Conservation (phyloP, 1,139 yeast genomes). For the Sugiyamaella neomexicana region DNA sequence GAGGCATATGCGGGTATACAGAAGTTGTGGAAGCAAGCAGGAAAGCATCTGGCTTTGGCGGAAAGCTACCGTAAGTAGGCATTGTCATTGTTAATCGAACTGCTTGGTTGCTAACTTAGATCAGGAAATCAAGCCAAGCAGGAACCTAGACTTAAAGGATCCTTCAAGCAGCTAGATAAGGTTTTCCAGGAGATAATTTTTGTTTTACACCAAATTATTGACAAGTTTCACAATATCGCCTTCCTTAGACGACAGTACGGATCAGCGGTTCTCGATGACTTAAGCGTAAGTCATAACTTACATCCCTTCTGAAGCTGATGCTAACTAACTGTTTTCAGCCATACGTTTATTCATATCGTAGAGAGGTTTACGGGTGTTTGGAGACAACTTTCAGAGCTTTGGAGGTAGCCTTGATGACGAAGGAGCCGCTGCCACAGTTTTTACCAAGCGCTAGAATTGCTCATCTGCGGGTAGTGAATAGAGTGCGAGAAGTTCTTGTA, state of each 20-base stretch:
- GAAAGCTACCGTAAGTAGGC: conserved; percentile 41
- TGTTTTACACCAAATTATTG: conserved; percentile 49
- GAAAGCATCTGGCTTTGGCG: conserved; percentile 45
- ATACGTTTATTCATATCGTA: conserved; percentile 46
- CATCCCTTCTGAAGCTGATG: neutral
- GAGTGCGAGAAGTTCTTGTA: conserved; percentile 42
- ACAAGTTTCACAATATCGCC: conserved; percentile 49
- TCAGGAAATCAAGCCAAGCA: conserved; percentile 41
- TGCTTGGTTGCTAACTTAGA: neutral
- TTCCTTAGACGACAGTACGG: conserved; percentile 48
- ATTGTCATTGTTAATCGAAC: neutral
- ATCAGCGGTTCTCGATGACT: conserved; percentile 48
- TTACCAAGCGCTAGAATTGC: conserved; percentile 52
- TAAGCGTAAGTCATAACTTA: conserved; percentile 33
- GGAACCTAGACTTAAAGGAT: conserved; percentile 52
- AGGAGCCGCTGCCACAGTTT: conserved; percentile 51
- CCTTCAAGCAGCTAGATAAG: conserved; percentile 43
- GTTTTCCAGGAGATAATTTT: conserved; percentile 49
- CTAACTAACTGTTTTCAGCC: conserved; percentile 19
- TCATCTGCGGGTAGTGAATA: conserved; percentile 47
- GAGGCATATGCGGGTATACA: conserved; percentile 28
- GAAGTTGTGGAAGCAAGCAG: conserved; percentile 41
- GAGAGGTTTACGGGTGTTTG: conserved; percentile 48
- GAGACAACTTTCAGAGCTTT: conserved; percentile 44
- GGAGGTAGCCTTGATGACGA: conserved; percentile 46